Base-by-base conservation (phyloP, 2,329 filamentous ascomycete species). In the Nemania bipapillata region DNA sequence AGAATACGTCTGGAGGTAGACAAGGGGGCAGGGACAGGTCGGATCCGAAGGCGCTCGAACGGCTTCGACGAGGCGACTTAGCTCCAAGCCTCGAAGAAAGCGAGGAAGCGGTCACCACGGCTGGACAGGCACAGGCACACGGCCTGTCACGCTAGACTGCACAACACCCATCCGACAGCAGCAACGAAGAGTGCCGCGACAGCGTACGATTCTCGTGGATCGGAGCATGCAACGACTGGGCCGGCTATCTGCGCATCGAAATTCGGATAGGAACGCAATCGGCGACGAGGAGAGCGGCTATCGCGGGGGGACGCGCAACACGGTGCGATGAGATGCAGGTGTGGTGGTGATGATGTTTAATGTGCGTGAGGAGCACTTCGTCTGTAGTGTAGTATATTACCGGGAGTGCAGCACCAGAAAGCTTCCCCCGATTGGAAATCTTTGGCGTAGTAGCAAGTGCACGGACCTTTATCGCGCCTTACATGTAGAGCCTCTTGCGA, bases 131-230 rank as follows among this genome's bases (percentile, higher is more conserved):
- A 82, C 84, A 81, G 80, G 78, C 79, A 80, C 65, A 70, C 62
- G 82, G 85, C 85, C 84, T 81, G 82, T 82, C 80, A 81, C 80
- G 78, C 79, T 78, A 74, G 76, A 79, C 77, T 79, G 77, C 78
- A 78, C 77, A 77, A 79, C 80, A 81, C 83, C 81, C 84, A 86
- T 86, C 79, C 83, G 83, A 81, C 77, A 77, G 50, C 47, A 50
- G 77, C 55, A 52, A 56, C 66, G 17, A 52, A 53, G 22, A 63
- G 65, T 28, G 55, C 63, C 50, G 53, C 57, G 26, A 54, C 61
- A 64, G 53, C 53, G 54, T 63, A 37, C 22, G 22, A 22, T 35
- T 52, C 28, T 64, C 63, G 63, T 53, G n/a, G 54, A 35, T 35
- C 17, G 35, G 32, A 37, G 60, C 58, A 60, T 63, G 54, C 62